phyloP scores from a whole-genome alignment of 1,139 yeast species.

The Suhomyces guaymorum region DNA sequence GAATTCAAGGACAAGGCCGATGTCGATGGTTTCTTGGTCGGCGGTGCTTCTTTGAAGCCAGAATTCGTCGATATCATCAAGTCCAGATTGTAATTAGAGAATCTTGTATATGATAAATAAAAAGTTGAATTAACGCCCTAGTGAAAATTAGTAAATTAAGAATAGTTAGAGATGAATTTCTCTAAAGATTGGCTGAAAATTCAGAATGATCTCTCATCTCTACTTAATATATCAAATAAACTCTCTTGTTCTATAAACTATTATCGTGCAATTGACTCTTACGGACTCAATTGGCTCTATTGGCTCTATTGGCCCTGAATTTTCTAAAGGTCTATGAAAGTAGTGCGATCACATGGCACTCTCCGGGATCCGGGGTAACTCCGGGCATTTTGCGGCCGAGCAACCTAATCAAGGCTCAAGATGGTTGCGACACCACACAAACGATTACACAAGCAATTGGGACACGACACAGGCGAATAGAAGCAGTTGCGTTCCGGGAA shows the following conservation, averaged over 20 bases:
- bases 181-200: no score
- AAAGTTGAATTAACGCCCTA: no score
- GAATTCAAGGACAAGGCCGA: slow-evolving; percentile 91
- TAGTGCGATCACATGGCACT: slow-evolving; percentile 1
- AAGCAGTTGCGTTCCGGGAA: not conserved
- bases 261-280: no score
- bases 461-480: not conserved
- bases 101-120: not conserved
- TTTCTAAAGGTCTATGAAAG: no score
- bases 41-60: slow-evolving; percentile 99
- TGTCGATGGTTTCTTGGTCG: slow-evolving; percentile 98
- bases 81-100: slow-evolving; percentile 78
- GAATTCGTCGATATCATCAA: slow-evolving; percentile 95
- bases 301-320: no score
- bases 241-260: no score
- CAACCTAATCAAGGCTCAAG: not conserved
- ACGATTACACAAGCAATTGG: not conserved
- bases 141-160: slow-evolving; percentile 1
- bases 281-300: no score
- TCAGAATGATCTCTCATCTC: no score
- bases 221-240: no score
- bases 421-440: not conserved
- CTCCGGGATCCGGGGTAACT: slow-evolving; percentile 1
- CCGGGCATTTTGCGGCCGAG: no score
- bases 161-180: no score